phyloP scores from a whole-genome alignment of 176 grass and related monocot genomes.

The Rhynchospora tenuis region DNA sequence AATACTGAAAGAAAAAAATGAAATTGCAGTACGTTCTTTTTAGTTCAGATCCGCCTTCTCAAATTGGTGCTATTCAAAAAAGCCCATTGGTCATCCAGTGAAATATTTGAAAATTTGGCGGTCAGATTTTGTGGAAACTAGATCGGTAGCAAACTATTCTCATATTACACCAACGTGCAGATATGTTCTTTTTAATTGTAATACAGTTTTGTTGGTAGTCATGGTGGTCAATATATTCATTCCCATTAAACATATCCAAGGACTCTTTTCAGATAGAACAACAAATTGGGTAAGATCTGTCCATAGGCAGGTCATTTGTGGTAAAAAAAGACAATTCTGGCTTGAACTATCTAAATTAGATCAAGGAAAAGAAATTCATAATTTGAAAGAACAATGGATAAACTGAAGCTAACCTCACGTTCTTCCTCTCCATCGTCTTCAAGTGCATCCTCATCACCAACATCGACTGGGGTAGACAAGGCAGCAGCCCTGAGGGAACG shows the following conservation, averaged over 20 bases:
- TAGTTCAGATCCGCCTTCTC: background rate
- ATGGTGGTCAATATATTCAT: background rate
- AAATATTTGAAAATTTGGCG: background rate
- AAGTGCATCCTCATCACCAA: slow-evolving; percentile 57
- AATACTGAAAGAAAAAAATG: background rate
- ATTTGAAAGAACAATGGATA: background rate
- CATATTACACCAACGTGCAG: background rate
- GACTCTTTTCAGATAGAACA: background rate
- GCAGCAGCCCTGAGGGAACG: slow-evolving; percentile 60
- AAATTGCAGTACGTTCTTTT: background rate
- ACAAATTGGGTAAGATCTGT: background rate
- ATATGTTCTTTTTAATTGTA: background rate
- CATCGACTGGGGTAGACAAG: slow-evolving; percentile 65
- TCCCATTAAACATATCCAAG: background rate
- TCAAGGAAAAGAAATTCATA: background rate
- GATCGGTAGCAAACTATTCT: background rate
- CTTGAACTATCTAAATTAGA: background rate
- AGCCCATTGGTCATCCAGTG: background rate
- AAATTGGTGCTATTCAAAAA: background rate
- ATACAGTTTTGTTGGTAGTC: background rate
- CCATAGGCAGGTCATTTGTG: background rate
- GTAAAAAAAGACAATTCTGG: background rate
- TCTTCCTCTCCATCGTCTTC: slow-evolving; percentile 94
- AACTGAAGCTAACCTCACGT: slow-evolving; percentile 57
- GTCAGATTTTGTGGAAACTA: background rate